Conservation (phyloP, 2,329 filamentous ascomycete species). For the Cladosporium sp. region DNA sequence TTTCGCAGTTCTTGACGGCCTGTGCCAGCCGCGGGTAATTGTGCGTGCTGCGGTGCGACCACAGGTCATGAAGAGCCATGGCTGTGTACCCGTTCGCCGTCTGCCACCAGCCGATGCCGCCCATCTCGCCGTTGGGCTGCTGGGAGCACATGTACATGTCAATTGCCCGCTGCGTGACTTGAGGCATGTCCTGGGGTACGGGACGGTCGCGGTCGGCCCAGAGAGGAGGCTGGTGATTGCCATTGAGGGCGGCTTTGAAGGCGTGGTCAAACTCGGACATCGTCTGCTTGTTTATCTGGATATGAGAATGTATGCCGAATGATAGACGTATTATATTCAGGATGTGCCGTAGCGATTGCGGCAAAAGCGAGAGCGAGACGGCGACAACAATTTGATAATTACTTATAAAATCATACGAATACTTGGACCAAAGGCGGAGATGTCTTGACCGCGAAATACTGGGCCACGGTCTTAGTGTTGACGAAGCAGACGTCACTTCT, state of each 20-base stretch:
- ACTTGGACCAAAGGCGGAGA: no score
- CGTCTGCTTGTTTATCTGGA: neutral
- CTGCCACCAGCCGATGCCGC: conserved; percentile 28
- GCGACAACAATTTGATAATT: no score
- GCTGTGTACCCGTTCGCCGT: conserved; percentile 27
- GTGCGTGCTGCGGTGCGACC: conserved; percentile 15
- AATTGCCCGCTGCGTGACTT: conserved; percentile 21
- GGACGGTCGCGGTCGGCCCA: conserved; percentile 10
- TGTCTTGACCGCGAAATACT: no score
- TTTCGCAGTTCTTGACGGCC: conserved; percentile 16
- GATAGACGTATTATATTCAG: no score
- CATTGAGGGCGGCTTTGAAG: conserved; percentile 2
- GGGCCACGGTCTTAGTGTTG: no score
- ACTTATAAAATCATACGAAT: no score
- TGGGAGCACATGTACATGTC: conserved; percentile 20
- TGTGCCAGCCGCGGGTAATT: conserved; percentile 18
- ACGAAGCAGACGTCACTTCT: no score
- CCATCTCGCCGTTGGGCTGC: conserved; percentile 19
- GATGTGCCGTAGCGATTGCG: neutral
- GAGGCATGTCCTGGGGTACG: conserved; percentile 7
- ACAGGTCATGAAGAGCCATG: conserved; percentile 22
- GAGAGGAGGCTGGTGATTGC: conserved; percentile 7
- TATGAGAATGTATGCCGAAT: neutral
- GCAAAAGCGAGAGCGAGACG: no score
- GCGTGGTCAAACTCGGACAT: conserved; percentile 7